Evolutionary conservation across 1,284 basidiomycete genomes (phyloP).

Genomic region (Apiotrichum montevideense): DNA sequence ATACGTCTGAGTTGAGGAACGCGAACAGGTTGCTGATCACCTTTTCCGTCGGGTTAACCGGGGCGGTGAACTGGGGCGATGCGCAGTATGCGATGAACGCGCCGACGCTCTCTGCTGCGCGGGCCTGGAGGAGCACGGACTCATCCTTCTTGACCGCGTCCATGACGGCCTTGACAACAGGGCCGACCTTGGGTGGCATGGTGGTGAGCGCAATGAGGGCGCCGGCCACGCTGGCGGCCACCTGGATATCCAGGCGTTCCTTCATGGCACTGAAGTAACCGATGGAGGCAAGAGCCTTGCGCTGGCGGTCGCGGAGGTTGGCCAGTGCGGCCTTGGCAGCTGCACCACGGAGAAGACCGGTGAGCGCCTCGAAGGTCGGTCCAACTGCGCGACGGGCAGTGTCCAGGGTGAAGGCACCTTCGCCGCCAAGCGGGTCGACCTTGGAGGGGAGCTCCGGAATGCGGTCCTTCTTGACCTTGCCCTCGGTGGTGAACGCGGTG

Average conservation of each 20-base stretch:
- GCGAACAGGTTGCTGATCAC: conserved; percentile 96
- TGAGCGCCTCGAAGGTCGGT: conserved; percentile 62
- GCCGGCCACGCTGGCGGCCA: conserved; percentile 81
- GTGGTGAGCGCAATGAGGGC: conserved; percentile 82
- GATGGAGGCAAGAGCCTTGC: conserved; percentile 66
- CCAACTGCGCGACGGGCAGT: conserved; percentile 70
- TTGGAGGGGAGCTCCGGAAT: conserved; percentile 73
- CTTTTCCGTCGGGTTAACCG: conserved; percentile 69
- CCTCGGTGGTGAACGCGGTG: conserved; percentile 72
- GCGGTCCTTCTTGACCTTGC: conserved; percentile 71
- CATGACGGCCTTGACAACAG: conserved; percentile 94
- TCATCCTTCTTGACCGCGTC: conserved; percentile 97
- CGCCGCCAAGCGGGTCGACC: conserved; percentile 61
- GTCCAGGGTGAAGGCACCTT: conserved; percentile 71
- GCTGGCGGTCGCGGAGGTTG: conserved; percentile 69
- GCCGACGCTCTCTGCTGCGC: conserved; percentile 81
- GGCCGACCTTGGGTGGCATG: conserved; percentile 89
- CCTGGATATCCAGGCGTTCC: conserved; percentile 76
- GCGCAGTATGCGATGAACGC: conserved; percentile 82
- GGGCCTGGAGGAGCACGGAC: conserved; percentile 80
- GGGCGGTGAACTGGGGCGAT: conserved; percentile 55
- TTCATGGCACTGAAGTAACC: conserved; percentile 79
- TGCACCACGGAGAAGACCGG: conserved; percentile 56
- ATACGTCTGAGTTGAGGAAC: conserved; percentile 88
- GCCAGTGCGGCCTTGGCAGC: conserved; percentile 69